These are phyloP conservation scores for Nidularia pulvinata DNA, from an alignment of 768 basidiomycete species.

Conservation along the genomic window DNA sequence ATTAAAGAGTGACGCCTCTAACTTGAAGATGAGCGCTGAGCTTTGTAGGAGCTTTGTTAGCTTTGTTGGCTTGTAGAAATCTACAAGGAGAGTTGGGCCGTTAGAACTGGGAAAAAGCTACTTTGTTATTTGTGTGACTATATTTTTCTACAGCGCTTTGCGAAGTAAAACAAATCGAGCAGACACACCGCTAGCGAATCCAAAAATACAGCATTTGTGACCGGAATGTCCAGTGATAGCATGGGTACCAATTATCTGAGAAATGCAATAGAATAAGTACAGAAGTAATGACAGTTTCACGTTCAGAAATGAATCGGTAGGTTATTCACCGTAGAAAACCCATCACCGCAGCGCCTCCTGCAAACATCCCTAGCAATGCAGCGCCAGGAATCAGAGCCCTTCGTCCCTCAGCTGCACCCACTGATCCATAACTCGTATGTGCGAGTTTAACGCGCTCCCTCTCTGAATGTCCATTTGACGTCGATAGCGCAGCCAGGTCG, in stretches of 20 bases:
- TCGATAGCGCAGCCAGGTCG: conserved; percentile 52
- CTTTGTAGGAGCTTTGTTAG: too few species aligned
- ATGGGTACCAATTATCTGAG: neutral
- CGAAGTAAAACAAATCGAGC: neutral
- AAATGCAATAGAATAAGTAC: neutral
- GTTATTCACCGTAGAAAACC: neutral
- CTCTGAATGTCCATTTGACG: conserved; percentile 56
- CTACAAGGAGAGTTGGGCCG: too few species aligned
- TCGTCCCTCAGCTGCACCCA: neutral
- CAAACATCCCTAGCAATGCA: neutral
- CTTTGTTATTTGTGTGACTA: too few species aligned
- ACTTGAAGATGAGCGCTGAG: too few species aligned
- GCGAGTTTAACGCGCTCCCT: conserved; percentile 23
- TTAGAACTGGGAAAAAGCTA: too few species aligned
- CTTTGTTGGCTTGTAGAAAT: too few species aligned
- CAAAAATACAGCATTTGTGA: neutral
- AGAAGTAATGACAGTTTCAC: neutral
- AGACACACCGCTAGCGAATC: neutral
- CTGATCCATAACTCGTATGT: conserved; percentile 22
- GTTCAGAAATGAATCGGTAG: neutral
- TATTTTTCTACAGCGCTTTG: too few species aligned
- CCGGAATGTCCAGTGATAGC: neutral
- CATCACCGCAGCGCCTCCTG: neutral
- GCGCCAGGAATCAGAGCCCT: neutral
- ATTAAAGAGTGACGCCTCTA: too few species aligned